Conservation (phyloP, 495 filamentous ascomycete species). For the Xylaria cubensis region DNA sequence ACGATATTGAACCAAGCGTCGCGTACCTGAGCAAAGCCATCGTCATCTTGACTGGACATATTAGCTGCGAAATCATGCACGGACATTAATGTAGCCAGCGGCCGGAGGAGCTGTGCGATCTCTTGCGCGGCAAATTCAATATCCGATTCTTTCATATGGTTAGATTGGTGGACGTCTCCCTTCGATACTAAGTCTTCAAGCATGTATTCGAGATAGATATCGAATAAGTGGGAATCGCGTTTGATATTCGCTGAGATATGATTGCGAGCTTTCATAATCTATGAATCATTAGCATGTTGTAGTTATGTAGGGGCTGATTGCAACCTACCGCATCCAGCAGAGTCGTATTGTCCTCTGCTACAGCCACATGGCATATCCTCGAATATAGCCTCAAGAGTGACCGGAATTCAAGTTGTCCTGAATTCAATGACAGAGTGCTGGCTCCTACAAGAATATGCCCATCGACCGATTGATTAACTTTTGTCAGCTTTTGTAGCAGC, state of each 20-base stretch:
- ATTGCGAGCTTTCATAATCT: slow-evolving; percentile 77
- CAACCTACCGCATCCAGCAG: slow-evolving; percentile 68
- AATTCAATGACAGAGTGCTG: slow-evolving; percentile 75
- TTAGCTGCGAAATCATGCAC: slow-evolving; percentile 54
- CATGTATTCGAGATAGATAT: slow-evolving; percentile 80
- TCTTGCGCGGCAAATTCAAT: slow-evolving; percentile 80
- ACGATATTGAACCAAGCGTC: slow-evolving; percentile 98
- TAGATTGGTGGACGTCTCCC: slow-evolving; percentile 71
- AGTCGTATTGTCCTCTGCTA: slow-evolving; percentile 66
- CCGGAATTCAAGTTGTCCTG: slow-evolving; percentile 78
- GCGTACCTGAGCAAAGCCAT: slow-evolving; percentile 72
- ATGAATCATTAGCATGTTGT: slow-evolving; percentile 28
- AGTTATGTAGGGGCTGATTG: slow-evolving; percentile 34
- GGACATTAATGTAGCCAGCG: slow-evolving; percentile 78
- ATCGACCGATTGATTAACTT: slow-evolving; percentile 77
- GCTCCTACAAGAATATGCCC: slow-evolving; percentile 82
- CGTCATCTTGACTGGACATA: slow-evolving; percentile 58
- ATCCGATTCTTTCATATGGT: slow-evolving; percentile 71
- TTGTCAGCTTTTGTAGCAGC: slow-evolving; percentile 90
- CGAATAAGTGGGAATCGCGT: slow-evolving; percentile 71
- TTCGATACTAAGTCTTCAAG: slow-evolving; percentile 89
- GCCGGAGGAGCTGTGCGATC: slow-evolving; percentile 82
- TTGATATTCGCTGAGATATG: slow-evolving; percentile 73
- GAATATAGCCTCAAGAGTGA: slow-evolving; percentile 83
- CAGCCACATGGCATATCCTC: slow-evolving; percentile 72